These are phyloP conservation scores for Camelina sativa DNA, from an alignment of 345 rosid genomes.

Conservation along the genomic window DNA sequence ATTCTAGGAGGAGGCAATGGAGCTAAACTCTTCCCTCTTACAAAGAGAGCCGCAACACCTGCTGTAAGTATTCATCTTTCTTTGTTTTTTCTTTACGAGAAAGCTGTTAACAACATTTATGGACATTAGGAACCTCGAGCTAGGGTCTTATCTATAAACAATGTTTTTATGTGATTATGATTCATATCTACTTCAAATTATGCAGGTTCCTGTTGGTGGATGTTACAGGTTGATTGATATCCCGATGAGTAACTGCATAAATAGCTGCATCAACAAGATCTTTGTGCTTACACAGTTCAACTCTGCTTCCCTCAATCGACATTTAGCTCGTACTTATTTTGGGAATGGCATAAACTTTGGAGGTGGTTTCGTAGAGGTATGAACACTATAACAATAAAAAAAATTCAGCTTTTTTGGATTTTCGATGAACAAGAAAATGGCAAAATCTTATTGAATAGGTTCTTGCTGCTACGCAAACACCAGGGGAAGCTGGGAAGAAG, in stretches of 20 bases:
- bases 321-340: slow-evolving; percentile 69
- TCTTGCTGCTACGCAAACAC: slow-evolving; percentile 88
- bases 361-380: slow-evolving; percentile 84
- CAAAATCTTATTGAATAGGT: slow-evolving; percentile 49
- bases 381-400: background rate
- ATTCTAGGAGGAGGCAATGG: slow-evolving; percentile 94
- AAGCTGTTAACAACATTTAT: background rate
- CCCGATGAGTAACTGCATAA: slow-evolving; percentile 90
- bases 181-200: slow-evolving; percentile 5
- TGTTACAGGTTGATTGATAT: slow-evolving; percentile 83
- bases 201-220: slow-evolving; percentile 87
- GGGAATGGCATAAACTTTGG: slow-evolving; percentile 77
- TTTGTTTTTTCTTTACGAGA: background rate
- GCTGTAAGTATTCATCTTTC: slow-evolving; percentile 57
- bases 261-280: slow-evolving; percentile 87
- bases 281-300: slow-evolving; percentile 88
- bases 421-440: background rate
- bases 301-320: slow-evolving; percentile 85
- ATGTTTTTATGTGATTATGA: background rate
- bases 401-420: slow-evolving; percentile 6
- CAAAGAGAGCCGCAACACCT: slow-evolving; percentile 73
- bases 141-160: background rate
- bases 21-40: slow-evolving; percentile 80
- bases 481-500: slow-evolving; percentile 78
- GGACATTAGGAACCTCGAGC: slow-evolving; percentile 25